Conservation (phyloP, 306 rosid genomes). For the Vicia villosa region DNA sequence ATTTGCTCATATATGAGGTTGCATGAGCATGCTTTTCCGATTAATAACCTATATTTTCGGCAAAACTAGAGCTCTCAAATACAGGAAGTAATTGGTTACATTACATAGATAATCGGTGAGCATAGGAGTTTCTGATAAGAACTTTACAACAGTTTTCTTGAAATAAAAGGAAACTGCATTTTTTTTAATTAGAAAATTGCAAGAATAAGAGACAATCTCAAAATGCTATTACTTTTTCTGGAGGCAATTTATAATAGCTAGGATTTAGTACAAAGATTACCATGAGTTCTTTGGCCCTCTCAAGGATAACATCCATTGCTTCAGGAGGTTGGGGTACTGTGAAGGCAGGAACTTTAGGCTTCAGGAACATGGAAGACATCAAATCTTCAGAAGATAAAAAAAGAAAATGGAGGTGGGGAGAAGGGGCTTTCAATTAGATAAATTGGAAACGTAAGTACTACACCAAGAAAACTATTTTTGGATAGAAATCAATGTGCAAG, state of each 20-base stretch:
- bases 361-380: slow-evolving; percentile 54
- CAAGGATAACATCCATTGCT: slow-evolving; percentile 74
- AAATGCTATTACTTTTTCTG: not conserved
- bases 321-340: slow-evolving; percentile 72
- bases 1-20: slow-evolving; percentile 2
- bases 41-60: slow-evolving; percentile 14
- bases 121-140: slow-evolving; percentile 14
- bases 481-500: slow-evolving; percentile 33
- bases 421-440: slow-evolving; percentile 38
- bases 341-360: slow-evolving; percentile 85
- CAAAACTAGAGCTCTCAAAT: slow-evolving; percentile 14
- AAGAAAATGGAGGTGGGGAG: slow-evolving; percentile 30
- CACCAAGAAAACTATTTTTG: slow-evolving; percentile 33
- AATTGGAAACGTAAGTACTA: slow-evolving; percentile 38
- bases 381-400: slow-evolving; percentile 52
- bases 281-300: slow-evolving; percentile 57
- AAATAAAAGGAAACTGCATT: no score
- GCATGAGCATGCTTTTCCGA: not conserved
- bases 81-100: slow-evolving; percentile 2
- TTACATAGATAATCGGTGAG: not conserved
- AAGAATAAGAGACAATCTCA: slow-evolving; percentile 2
- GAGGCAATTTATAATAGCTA: slow-evolving; percentile 12
- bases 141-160: slow-evolving; percentile 4
- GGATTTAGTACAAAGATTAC: slow-evolving; percentile 50
- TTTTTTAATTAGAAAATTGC: not conserved